These are phyloP conservation scores for Triticum dicoccoides DNA, from an alignment of 176 grass and related monocot genomes.

Conservation along the genomic window DNA sequence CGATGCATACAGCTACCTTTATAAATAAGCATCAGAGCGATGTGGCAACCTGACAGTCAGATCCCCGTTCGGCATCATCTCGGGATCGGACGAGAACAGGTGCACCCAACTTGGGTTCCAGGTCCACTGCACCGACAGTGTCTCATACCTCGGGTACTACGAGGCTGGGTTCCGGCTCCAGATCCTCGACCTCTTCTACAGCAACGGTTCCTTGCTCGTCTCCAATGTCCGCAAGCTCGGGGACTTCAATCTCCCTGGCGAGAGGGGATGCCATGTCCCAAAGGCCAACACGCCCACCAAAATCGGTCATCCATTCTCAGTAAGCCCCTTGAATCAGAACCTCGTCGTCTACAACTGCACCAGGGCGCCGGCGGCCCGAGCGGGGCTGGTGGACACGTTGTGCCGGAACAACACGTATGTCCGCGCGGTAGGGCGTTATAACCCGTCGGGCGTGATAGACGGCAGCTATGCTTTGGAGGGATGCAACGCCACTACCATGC, in stretches of 20 bases:
- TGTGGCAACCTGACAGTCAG: background rate
- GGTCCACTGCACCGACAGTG: accelerated
- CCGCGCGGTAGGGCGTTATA: background rate
- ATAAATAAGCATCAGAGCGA: no score
- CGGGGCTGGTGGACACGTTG: background rate
- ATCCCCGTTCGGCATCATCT: background rate
- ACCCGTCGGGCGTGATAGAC: background rate
- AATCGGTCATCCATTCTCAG: background rate
- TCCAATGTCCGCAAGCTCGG: background rate
- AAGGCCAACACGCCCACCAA: background rate
- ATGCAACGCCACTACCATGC: background rate
- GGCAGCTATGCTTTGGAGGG: background rate
- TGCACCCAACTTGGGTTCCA: background rate
- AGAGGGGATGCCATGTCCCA: background rate
- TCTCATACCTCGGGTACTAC: background rate
- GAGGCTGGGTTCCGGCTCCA: accelerated
- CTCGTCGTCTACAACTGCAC: constrained; percentile 33
- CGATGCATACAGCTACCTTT: no score
- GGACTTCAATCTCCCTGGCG: background rate
- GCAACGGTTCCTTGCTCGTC: background rate
- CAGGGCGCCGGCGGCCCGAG: background rate
- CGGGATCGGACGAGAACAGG: background rate
- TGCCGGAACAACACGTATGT: background rate
- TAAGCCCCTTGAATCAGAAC: constrained; percentile 6
- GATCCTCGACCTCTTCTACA: constrained; percentile 22